Conservation (phyloP, 2,329 filamentous ascomycete species). For the Aphanocladium album region DNA sequence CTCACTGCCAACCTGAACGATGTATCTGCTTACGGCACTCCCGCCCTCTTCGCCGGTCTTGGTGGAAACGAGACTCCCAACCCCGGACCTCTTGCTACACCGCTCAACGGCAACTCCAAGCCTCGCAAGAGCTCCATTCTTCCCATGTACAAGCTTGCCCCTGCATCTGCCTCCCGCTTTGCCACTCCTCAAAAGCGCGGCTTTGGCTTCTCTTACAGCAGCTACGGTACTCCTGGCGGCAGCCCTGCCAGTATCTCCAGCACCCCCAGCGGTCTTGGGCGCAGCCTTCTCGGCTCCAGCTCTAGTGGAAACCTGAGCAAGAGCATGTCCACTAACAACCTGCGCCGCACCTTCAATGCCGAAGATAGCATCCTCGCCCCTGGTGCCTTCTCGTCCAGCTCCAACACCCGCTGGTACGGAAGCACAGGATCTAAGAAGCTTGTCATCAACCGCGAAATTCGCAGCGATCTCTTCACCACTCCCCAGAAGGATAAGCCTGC, state of each 20-base stretch:
- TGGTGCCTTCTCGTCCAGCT: constrained; percentile 72
- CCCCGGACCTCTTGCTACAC: constrained; percentile 87
- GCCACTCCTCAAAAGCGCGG: constrained; percentile 80
- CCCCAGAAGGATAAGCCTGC: constrained; percentile 48
- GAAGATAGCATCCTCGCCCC: constrained; percentile 85
- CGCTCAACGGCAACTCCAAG: constrained; percentile 70
- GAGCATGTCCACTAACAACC: constrained; percentile 81
- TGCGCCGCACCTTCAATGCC: constrained; percentile 73
- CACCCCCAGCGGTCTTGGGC: constrained; percentile 62
- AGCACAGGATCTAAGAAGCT: constrained; percentile 77
- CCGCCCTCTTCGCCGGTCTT: constrained; percentile 77
- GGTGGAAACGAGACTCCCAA: constrained; percentile 58
- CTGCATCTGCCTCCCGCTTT: constrained; percentile 71
- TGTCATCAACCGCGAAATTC: constrained; percentile 82
- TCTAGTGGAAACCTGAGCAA: constrained; percentile 71
- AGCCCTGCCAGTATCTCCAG: constrained; percentile 61
- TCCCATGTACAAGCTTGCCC: constrained; percentile 83
- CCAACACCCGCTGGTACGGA: constrained; percentile 59
- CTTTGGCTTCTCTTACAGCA: constrained; percentile 90
- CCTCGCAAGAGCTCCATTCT: constrained; percentile 73
- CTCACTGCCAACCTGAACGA: constrained; percentile 78
- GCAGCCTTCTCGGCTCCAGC: constrained; percentile 62
- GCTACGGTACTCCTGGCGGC: constrained; percentile 74
- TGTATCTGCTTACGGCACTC: constrained; percentile 83
- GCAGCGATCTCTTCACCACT: constrained; percentile 64